A percentile compares a stretch with the other conserved stretches of the same genome.
Evolutionary conservation across 306 rosid species (phyloP).

Genomic region (Cotoneaster glaucophyllus): DNA sequence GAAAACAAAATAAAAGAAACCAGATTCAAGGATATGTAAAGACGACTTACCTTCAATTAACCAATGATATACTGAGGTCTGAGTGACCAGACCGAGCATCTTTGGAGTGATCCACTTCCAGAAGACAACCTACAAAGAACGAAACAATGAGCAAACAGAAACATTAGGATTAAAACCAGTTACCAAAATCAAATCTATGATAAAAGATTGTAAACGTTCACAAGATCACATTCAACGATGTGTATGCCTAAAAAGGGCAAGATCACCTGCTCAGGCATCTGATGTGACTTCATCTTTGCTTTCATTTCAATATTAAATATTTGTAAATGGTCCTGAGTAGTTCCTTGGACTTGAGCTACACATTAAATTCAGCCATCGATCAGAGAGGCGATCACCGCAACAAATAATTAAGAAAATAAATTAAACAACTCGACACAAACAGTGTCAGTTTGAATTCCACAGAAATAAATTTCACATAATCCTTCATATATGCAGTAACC

Average conservation of each 20-base stretch:
- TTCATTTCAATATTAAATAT: conserved; percentile 68
- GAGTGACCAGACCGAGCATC: conserved; percentile 59
- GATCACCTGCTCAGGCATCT: conserved; percentile 74
- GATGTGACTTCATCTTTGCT: conserved; percentile 66
- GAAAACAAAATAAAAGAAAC: background rate
- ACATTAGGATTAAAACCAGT: conserved; percentile 2
- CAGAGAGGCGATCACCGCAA: background rate
- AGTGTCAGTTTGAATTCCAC: background rate
- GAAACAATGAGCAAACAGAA: background rate
- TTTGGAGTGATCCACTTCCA: conserved; percentile 79
- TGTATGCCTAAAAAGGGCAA: conserved; percentile 3
- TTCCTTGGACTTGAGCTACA: conserved; percentile 75
- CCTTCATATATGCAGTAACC: background rate
- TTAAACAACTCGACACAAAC: background rate
- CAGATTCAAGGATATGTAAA: conserved; percentile 1
- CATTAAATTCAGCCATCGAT: background rate
- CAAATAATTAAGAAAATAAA: background rate
- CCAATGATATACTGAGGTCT: conserved; percentile 71
- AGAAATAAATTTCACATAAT: background rate
- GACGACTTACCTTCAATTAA: conserved; percentile 49
- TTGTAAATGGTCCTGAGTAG: conserved; percentile 81
- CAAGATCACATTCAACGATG: background rate
- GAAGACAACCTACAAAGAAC: conserved; percentile 52
- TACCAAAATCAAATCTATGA: conserved; percentile 2
- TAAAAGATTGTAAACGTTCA: background rate